Base-by-base conservation (phyloP, 345 rosid genomes). In the Luvunga scandens region DNA sequence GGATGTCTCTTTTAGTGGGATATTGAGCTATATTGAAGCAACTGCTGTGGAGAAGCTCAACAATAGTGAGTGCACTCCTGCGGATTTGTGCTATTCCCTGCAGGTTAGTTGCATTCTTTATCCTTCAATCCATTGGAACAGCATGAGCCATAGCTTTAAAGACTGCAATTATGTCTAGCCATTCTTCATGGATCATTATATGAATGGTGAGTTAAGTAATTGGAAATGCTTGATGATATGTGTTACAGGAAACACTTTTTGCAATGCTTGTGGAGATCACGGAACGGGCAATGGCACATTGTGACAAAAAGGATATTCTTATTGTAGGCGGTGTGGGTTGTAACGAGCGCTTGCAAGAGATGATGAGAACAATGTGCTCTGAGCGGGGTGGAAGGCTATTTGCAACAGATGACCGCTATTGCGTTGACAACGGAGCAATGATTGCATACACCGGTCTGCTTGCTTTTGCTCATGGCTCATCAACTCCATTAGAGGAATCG, bases 251-350 rank as follows among this genome's bases (percentile, higher is more conserved):
- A 82, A 94, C 98, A 0, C 68, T 96, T 59, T 96, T 90, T 62
- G 98, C 98, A 1, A 96, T 94, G 99, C 89, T 96, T 22, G 98
- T 94, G 86, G 98, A 96, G 91, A 96, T 96, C 34, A 96, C 98
- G 0, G 98, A 96, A 79, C 85, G 97, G 48, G 98, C 99, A 6
- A 96, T 96, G 99, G 99, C 99, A 0, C 98, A 96, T 81, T 94
- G 99, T 19, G 99, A 96, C 84, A 89, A 83, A 86, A 94, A 88
- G 78, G 98, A 96, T 39, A 88, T 96, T 83, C 91, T 96, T 56
- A 96, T 96, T 57, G 98, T 96, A 36, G 99, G 97, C 0, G 98
- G 99, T 7, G 98, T 94, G 22, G 99, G 99, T 9, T 96, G 99
- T 84, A 96, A 94, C 7, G 94, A 90, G 90, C 91, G 98, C 2